These are phyloP conservation scores for Nymphaea thermarum DNA, from an alignment of 164 flowering plant species.

Conservation along the genomic window DNA sequence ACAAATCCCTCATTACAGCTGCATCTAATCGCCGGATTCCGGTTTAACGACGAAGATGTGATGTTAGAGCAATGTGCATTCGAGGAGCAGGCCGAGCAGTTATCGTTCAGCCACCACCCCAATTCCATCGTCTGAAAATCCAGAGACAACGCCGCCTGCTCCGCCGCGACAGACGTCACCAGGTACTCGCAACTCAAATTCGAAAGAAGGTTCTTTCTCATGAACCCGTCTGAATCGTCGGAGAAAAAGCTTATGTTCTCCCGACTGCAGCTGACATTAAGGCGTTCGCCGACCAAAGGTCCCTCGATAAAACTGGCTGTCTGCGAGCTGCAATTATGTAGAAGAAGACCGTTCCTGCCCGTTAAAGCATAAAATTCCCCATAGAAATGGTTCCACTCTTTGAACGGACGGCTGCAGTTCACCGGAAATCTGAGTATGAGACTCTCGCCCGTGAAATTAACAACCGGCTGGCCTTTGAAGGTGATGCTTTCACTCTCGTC, in stretches of 20 bases:
- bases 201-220: constrained; percentile 9
- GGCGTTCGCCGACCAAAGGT: constrained; percentile 15
- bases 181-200: constrained; percentile 21
- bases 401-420: constrained; percentile 41
- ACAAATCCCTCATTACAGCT: constrained; percentile 36
- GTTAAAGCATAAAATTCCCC: constrained; percentile 36
- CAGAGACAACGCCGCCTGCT: constrained; percentile 20
- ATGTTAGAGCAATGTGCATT: constrained; percentile 26
- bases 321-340: constrained; percentile 27
- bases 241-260: constrained; percentile 33
- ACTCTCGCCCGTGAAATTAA: constrained; percentile 15
- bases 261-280: constrained; percentile 9
- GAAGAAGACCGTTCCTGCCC: constrained; percentile 39
- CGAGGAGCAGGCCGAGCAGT: constrained; percentile 16
- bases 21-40: constrained; percentile 33
- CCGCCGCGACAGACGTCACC: constrained; percentile 33
- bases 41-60: constrained; percentile 11
- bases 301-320: constrained; percentile 14
- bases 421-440: constrained; percentile 27
- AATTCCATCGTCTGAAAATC: constrained; percentile 37
- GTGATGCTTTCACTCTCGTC: constrained; percentile 8
- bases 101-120: constrained; percentile 53
- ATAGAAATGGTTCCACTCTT: constrained; percentile 16
- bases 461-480: constrained; percentile 33
- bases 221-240: constrained; percentile 10